These are phyloP conservation scores for Rhizodiscina lignyota DNA, from an alignment of 495 filamentous ascomycete species.

Conservation along the genomic window DNA sequence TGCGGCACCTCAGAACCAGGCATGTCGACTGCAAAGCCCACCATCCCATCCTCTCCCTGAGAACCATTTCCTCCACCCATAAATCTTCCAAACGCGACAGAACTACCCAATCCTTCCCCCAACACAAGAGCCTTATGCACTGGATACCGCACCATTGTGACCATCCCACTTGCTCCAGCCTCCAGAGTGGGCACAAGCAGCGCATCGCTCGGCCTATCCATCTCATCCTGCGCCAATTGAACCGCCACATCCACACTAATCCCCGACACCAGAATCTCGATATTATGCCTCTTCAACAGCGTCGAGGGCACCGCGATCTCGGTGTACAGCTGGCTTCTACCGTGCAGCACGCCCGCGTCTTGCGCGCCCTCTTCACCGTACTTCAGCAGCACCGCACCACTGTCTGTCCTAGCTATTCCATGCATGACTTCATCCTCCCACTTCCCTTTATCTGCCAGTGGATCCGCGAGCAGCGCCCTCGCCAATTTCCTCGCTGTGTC, in stretches of 20 bases:
- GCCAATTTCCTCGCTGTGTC: constrained; percentile 42
- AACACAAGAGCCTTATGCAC: constrained; percentile 73
- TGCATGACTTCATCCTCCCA: constrained; percentile 58
- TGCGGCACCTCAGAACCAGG: constrained; percentile 20
- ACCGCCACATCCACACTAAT: constrained; percentile 22
- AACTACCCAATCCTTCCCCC: constrained; percentile 42
- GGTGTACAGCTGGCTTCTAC: constrained; percentile 32
- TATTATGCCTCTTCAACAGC: constrained; percentile 43
- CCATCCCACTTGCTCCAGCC: constrained; percentile 41
- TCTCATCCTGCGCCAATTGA: constrained; percentile 19
- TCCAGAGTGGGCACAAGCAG: constrained; percentile 60
- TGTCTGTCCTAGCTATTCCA: constrained; percentile 18
- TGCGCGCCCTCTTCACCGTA: constrained; percentile 35
- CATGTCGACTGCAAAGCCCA: constrained; percentile 40
- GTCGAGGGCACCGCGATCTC: constrained; percentile 51
- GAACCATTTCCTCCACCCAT: too few species aligned
- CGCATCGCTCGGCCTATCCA: constrained; percentile 36
- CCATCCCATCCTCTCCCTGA: constrained; percentile 26
- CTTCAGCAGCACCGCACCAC: not conserved
- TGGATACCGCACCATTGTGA: constrained; percentile 63
- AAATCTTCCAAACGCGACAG: constrained; percentile 33
- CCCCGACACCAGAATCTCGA: constrained; percentile 65
- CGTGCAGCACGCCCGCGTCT: constrained; percentile 16
- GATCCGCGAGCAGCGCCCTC: constrained; percentile 59
- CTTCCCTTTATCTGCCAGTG: constrained; percentile 39